phyloP scores from a whole-genome alignment of 2,329 filamentous ascomycete species.

The Phaeomoniella chlamydospora region DNA sequence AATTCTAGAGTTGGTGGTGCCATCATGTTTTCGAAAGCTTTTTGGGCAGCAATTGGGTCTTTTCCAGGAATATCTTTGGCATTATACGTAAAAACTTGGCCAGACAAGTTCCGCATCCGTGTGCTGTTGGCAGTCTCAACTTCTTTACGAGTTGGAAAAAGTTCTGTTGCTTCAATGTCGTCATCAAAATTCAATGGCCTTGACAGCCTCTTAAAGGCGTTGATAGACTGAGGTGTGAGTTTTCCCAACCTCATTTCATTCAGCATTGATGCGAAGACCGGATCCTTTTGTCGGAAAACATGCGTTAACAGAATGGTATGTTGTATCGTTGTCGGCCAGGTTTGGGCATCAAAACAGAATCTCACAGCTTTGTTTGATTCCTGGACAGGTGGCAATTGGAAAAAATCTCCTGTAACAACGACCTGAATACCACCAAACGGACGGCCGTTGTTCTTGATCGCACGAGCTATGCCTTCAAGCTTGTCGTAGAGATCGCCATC shows the following conservation, averaged over 20 bases:
- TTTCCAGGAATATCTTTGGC: slow-evolving; percentile 58
- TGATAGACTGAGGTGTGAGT: slow-evolving; percentile 61
- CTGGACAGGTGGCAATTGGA: slow-evolving; percentile 88
- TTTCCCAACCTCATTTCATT: slow-evolving; percentile 93
- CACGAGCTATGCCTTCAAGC: slow-evolving; percentile 72
- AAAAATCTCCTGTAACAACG: slow-evolving; percentile 93
- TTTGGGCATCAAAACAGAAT: slow-evolving; percentile 84
- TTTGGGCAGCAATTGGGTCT: slow-evolving; percentile 57
- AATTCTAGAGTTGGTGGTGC: slow-evolving; percentile 66
- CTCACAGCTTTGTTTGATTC: slow-evolving; percentile 60
- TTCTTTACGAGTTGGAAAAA: slow-evolving; percentile 83
- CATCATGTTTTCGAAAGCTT: slow-evolving; percentile 80
- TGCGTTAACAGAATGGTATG: slow-evolving; percentile 92
- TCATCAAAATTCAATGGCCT: slow-evolving; percentile 61
- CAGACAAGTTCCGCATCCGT: slow-evolving; percentile 58
- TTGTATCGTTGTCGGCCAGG: slow-evolving; percentile 84
- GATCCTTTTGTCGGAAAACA: slow-evolving; percentile 90
- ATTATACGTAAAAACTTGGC: slow-evolving; percentile 53
- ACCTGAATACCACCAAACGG: slow-evolving; percentile 95
- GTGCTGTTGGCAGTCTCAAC: slow-evolving; percentile 74
- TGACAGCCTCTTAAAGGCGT: slow-evolving; percentile 58
- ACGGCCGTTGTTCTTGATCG: slow-evolving; percentile 75
- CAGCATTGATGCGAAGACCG: slow-evolving; percentile 81
- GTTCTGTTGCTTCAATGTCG: slow-evolving; percentile 67
- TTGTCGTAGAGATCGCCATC: slow-evolving; percentile 97